A percentile compares a stretch with the other conserved stretches of the same genome.
These are phyloP conservation scores for Microthyrium microscopicum DNA, from an alignment of 2,329 filamentous ascomycete genomes.

Conservation along the genomic window DNA sequence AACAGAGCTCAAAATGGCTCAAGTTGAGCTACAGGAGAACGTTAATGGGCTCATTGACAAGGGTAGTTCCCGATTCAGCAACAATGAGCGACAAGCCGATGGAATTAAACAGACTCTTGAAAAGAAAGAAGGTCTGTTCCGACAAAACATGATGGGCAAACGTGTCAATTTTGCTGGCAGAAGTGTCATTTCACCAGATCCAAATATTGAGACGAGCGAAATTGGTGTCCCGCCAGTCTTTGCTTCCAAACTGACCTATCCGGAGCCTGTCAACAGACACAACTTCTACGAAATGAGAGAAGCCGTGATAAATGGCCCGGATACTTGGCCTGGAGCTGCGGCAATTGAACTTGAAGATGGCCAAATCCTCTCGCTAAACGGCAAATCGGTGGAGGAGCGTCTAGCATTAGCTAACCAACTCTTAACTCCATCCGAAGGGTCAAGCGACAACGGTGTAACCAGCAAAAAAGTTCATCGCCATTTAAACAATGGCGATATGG, in stretches of 20 bases:
- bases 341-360: conserved; percentile 95
- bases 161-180: conserved; percentile 96
- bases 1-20: conserved; percentile 62
- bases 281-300: conserved; percentile 94
- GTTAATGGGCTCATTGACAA: conserved; percentile 92
- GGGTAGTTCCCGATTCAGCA: conserved; percentile 72
- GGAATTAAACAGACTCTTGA: conserved; percentile 96
- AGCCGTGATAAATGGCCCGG: conserved; percentile 84
- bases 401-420: conserved; percentile 84
- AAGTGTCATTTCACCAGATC: conserved; percentile 94
- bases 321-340: conserved; percentile 85
- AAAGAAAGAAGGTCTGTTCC: conserved; percentile 96
- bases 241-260: conserved; percentile 87
- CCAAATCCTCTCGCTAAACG: conserved; percentile 71
- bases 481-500: conserved; percentile 89
- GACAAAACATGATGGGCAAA: conserved; percentile 99
- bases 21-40: conserved; percentile 68
- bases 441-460: conserved; percentile 53
- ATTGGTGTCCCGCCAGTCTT: conserved; percentile 98
- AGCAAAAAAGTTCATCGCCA: conserved; percentile 97
- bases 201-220: conserved; percentile 97
- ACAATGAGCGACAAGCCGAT: conserved; percentile 66
- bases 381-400: conserved; percentile 77
- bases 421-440: conserved; percentile 66
- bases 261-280: conserved; percentile 90